A percentile compares a stretch with the other conserved stretches of the same genome.
phyloP scores from a whole-genome alignment of 495 filamentous ascomycete species.

The Neurospora sp. region DNA sequence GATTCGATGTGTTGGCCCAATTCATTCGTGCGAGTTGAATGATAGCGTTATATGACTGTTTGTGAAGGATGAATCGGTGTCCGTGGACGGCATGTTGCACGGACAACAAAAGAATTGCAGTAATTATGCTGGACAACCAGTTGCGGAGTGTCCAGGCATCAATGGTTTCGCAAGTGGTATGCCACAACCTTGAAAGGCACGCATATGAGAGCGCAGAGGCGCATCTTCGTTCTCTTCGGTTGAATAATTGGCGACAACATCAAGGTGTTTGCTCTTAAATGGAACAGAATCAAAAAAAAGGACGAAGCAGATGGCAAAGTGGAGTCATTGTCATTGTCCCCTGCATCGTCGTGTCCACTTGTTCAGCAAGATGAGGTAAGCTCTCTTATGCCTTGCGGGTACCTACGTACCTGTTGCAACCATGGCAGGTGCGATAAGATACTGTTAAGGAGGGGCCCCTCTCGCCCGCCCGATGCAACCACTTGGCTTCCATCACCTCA shows the following conservation, averaged over 20 bases:
- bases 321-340: not conserved
- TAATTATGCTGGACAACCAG: not conserved
- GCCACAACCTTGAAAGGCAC: not conserved
- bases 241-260: not conserved
- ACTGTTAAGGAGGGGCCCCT: not conserved
- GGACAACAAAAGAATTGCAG: not conserved
- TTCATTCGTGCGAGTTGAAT: not conserved
- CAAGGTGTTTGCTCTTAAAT: not conserved
- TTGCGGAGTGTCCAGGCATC: not conserved
- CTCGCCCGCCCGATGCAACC: not conserved
- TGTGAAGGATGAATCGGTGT: not conserved
- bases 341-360: not conserved
- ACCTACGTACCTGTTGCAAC: not conserved
- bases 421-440: not conserved
- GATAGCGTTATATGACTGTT: not conserved
- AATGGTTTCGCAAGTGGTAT: not conserved
- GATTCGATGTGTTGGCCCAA: not conserved
- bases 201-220: not conserved
- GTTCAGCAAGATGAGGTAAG: not conserved
- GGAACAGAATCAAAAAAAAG: not conserved
- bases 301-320: too few relatives aligned
- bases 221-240: not conserved
- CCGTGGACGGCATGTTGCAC: not conserved
- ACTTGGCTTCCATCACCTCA: not conserved
- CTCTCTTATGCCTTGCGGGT: not conserved